A percentile compares a stretch with the other conserved stretches of the same genome.
Conservation (phyloP, 345 rosid species). For the Eucalyptus pauciflora region DNA sequence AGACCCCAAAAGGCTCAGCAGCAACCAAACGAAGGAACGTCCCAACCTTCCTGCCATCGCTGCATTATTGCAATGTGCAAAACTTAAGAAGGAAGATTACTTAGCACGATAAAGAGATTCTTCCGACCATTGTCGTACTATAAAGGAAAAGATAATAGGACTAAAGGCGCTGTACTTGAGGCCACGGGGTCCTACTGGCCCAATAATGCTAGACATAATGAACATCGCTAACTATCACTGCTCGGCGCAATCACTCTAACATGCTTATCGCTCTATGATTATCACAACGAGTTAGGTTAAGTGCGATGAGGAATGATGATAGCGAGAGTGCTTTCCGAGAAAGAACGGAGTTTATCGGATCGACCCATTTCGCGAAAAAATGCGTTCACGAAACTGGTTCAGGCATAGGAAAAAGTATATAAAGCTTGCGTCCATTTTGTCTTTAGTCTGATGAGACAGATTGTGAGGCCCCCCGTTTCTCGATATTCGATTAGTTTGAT, state of each 20-base stretch:
- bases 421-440: neutral
- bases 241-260: neutral
- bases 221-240: neutral
- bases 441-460: neutral
- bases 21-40: neutral
- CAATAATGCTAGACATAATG: neutral
- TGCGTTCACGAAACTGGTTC: neutral
- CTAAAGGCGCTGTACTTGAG: neutral
- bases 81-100: neutral
- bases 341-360: neutral
- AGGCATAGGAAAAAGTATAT: neutral
- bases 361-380: neutral
- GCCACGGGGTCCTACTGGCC: neutral
- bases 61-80: neutral
- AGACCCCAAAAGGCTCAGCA: neutral
- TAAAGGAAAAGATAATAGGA: neutral
- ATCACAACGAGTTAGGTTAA: neutral
- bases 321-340: neutral
- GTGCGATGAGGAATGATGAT: neutral
- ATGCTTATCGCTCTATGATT: neutral
- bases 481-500: neutral
- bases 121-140: neutral
- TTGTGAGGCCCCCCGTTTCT: neutral
- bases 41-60: neutral
- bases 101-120: neutral